Conservation (phyloP, 352 stramenopile genomes). For the Pythium aphanidermatum region DNA sequence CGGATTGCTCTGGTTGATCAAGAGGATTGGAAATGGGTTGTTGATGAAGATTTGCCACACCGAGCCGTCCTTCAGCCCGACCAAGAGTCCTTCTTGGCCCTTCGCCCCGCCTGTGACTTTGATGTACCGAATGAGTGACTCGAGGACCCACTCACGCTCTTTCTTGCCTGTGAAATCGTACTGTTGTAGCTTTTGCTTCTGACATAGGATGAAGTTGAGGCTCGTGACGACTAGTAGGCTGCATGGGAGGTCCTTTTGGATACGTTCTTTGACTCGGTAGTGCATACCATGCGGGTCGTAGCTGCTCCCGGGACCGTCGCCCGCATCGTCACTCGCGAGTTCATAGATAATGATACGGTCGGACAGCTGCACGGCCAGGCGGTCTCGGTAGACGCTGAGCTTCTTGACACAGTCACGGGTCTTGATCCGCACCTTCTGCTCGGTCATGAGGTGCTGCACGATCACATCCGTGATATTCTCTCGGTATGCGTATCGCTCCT, state of each 20-base stretch:
- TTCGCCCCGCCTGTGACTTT: constrained; percentile 89
- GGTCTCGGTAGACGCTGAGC: constrained; percentile 90
- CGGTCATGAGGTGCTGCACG: constrained; percentile 93
- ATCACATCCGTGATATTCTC: constrained; percentile 95
- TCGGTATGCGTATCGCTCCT: constrained; percentile 92
- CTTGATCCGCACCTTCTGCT: constrained; percentile 94
- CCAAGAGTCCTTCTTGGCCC: constrained; percentile 85
- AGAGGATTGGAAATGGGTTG: constrained; percentile 92
- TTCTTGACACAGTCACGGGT: constrained; percentile 94
- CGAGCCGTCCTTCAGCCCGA: constrained; percentile 89
- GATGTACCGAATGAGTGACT: constrained; percentile 88
- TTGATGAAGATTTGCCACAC: constrained; percentile 93
- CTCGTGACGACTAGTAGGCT: constrained; percentile 88
- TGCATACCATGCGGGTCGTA: constrained; percentile 95
- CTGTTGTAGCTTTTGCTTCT: constrained; percentile 91
- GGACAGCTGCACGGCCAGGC: constrained; percentile 90
- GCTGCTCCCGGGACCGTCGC: constrained; percentile 27
- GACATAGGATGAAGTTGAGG: constrained; percentile 89
- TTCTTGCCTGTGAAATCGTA: constrained; percentile 87
- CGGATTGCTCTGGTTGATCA: constrained; percentile 81
- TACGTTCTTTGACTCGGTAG: constrained; percentile 89
- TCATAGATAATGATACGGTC: constrained; percentile 95
- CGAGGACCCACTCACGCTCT: constrained; percentile 83
- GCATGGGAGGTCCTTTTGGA: constrained; percentile 79
- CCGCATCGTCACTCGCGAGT: constrained; percentile 52